Evolutionary conservation across 139 green algal genomes (phyloP).

Genomic region (Pseudopediastrum boryanum): DNA sequence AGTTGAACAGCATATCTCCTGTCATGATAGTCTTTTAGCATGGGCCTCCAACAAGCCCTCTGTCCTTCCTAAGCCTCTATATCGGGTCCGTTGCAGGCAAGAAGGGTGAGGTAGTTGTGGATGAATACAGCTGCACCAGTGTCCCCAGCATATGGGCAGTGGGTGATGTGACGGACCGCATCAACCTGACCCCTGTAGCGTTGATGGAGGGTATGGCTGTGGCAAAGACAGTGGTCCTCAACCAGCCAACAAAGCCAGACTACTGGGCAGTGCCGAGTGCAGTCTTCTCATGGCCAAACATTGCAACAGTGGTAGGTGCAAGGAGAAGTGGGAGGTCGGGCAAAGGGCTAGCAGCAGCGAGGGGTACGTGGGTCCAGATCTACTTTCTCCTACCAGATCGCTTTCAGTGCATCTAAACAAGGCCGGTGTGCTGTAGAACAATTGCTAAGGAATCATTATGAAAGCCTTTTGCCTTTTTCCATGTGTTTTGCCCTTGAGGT

Average conservation of each 20-base stretch:
- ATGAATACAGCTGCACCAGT: constrained; percentile 87
- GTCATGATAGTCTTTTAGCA: too few species aligned
- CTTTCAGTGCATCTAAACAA: too few species aligned
- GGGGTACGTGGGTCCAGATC: too few species aligned
- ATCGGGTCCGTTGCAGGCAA: constrained; percentile 18
- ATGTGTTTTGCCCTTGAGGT: too few species aligned
- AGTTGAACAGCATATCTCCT: too few species aligned
- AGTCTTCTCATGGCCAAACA: constrained; percentile 90
- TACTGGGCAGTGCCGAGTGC: constrained; percentile 75
- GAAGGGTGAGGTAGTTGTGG: constrained; percentile 79
- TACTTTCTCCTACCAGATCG: too few species aligned
- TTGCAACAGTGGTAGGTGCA: constrained; percentile 82
- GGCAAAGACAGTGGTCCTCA: constrained; percentile 83
- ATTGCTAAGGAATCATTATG: too few species aligned
- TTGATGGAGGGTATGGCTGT: constrained; percentile 99
- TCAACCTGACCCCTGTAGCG: constrained; percentile 95
- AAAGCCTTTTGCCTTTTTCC: too few species aligned
- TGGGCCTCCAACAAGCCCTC: too few species aligned
- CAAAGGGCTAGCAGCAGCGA: too few species aligned
- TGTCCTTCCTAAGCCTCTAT: not conserved
- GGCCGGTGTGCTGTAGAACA: too few species aligned
- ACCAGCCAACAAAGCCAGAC: constrained; percentile 81
- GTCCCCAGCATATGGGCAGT: constrained; percentile 91
- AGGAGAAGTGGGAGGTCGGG: too few species aligned
- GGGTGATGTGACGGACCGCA: constrained; percentile 94